Base-by-base conservation (phyloP, 2,329 filamentous ascomycete species). In the Byssothecium circinans region DNA sequence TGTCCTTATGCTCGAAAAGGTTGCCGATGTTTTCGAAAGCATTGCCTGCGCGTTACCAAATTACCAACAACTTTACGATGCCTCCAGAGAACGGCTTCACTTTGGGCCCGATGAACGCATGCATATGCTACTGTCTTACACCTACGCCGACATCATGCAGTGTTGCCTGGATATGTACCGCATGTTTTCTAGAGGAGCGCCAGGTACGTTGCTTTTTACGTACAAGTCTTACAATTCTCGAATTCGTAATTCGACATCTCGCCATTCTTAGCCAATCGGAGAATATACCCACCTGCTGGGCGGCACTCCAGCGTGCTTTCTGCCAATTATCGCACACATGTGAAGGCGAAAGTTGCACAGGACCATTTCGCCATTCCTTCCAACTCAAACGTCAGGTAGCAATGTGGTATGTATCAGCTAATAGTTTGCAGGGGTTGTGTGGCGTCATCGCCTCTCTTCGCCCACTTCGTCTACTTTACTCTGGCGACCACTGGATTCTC, bases 401-500 rank as follows among this genome's bases (percentile, higher is more conserved):
- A 43, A 33, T 43, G 41, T 46, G 33, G 14, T 7, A 43, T 41
- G 4, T 11, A 29, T 35, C 34, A 43, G 47, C 59, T 66, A 50
- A 65, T 57, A 39, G 22, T 43, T 52, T 53, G 36, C 51, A 65
- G 61, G 62, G 48, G 38, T 40, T 8, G 18, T 30, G 57, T 54
- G 51, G 47, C 57, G 54, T 39, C 55, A 59, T 54, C 44, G 49
- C 40, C 43, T 54, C 27, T 40, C 29, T 20, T 43, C 55, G 40
- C 41, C 51, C 8, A 22, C 36, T 14, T 14, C 23, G 23, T 25
- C 36, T 30, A 43, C 52, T 45, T 22, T 48, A 32, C 43, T 52
- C 32, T 67, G 60, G 65, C 49, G 58, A 34, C 62, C 65, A 23
- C 53, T 68, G 19, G 62, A 68, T 47, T 63, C 62, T n/a, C 57